Evolutionary conservation across 202 grass and related monocot genomes (phyloP).

Genomic region (Dendrocalamus latiflorus): DNA sequence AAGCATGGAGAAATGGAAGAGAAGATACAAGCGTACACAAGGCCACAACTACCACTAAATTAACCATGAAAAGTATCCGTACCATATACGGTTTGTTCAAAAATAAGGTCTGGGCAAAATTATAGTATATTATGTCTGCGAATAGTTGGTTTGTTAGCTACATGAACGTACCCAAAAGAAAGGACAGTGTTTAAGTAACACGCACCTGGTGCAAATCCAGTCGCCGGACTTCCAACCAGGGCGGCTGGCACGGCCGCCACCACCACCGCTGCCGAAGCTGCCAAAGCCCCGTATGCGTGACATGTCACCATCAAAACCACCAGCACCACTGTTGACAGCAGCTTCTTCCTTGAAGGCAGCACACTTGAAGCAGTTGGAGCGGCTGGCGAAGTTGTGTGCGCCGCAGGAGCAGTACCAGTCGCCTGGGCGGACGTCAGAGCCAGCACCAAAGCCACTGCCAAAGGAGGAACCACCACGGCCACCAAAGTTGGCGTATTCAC

Average conservation of each 20-base stretch:
- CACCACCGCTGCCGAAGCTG: too few species aligned
- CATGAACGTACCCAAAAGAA: background rate
- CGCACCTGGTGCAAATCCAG: slow-evolving; percentile 94
- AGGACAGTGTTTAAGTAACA: slow-evolving; percentile 2
- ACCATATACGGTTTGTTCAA: background rate
- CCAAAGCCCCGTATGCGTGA: too few species aligned
- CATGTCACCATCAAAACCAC: too few species aligned
- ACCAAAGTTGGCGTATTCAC: slow-evolving; percentile 57
- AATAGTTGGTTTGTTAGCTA: background rate
- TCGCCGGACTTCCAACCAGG: slow-evolving; percentile 89
- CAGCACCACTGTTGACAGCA: too few species aligned
- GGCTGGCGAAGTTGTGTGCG: too few species aligned
- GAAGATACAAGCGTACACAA: background rate
- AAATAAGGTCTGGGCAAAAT: background rate
- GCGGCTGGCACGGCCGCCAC: slow-evolving; percentile 35
- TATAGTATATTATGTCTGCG: background rate
- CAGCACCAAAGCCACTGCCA: slow-evolving; percentile 47
- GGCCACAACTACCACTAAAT: background rate
- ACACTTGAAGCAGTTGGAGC: too few species aligned
- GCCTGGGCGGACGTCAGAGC: slow-evolving; percentile 86
- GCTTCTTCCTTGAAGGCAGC: too few species aligned
- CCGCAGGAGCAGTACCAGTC: slow-evolving; percentile 95
- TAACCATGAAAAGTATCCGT: background rate
- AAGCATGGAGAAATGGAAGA: background rate
- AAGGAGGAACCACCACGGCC: slow-evolving; percentile 60